These are phyloP conservation scores for Cryphonectria radicalis DNA, from an alignment of 2,329 filamentous ascomycete species.

Conservation along the genomic window DNA sequence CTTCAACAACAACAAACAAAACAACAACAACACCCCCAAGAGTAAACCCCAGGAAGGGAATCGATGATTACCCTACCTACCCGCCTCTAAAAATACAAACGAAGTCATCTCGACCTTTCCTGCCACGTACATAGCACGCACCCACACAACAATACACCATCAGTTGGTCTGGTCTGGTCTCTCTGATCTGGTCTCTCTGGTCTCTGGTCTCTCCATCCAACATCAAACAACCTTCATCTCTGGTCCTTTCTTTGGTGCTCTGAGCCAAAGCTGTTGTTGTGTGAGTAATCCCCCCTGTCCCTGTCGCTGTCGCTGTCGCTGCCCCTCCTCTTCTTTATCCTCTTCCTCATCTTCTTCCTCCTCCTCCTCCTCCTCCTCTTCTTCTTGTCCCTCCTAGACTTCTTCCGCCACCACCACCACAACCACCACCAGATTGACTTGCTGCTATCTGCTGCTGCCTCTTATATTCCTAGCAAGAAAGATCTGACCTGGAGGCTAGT, in stretches of 20 bases:
- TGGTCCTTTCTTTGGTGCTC: neutral
- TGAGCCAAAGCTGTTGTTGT: neutral
- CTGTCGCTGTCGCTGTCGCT: too few relatives aligned
- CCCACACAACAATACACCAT: neutral
- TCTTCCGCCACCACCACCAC: too few relatives aligned
- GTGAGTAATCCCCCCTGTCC: neutral
- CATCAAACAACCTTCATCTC: neutral
- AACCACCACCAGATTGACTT: neutral
- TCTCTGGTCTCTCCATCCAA: neutral
- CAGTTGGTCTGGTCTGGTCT: neutral
- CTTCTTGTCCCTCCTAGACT: neutral
- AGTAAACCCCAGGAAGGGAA: too few relatives aligned
- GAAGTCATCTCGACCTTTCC: neutral
- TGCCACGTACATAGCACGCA: neutral
- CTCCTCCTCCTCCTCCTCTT: neutral
- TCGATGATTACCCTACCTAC: neutral
- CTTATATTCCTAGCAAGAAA: neutral
- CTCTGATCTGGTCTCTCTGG: neutral
- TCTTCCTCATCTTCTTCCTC: neutral
- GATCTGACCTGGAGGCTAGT: neutral
- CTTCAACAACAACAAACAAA: too few relatives aligned
- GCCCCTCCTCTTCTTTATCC: neutral
- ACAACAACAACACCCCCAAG: too few relatives aligned
- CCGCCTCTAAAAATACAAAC: constrained; percentile 5
- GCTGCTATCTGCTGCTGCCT: too few relatives aligned